Evolutionary conservation across 2,329 filamentous ascomycete species (phyloP), one percentile per base, ranked within the genome.

Genomic region (Microdochium bolleyi): DNA sequence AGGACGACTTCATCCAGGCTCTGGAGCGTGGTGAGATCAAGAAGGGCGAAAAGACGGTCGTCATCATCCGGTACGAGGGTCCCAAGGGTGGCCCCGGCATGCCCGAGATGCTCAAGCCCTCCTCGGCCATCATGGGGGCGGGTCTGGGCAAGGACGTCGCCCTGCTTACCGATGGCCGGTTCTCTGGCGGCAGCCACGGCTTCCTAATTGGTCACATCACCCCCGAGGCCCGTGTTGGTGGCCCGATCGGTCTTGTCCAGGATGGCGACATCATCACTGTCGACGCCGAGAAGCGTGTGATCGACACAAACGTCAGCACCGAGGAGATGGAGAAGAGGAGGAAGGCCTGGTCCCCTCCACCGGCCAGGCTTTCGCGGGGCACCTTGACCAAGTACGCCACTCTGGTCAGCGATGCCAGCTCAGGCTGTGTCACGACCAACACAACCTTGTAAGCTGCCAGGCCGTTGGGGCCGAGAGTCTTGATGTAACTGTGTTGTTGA

Each of bases 91-190:
- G 92, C 0, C 92, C 92, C 1, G 92, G 92, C 54, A 96, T 96
- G 87, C 92, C 91, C 30, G 92, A 96, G 73, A 92, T 95, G 78
- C 76, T 96, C 56, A 95, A 95, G 76, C 89, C 92, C n/a, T 88
- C 83, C 51, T 91, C 89, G 0, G 89, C 91, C 50, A 88, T 96
- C 64, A 96, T 96, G 89, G 92, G 92, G 52, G 89, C 90, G 5
- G 88, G 87, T 37, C 80, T 96, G 46, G 85, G 85, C 60, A 79
- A 88, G 62, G 85, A 89, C 60, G 84, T 89, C 14, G 87, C 87
- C 1, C 79, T 90, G 49, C 77, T 90, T 55, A 89, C 87, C 2
- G 86, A 91, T 61, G 84, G 84, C 0, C 82, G 88, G 38, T 92
- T 90, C 76, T 87, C 83, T 9, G 90, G 90, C 54, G 90, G 88